Evolutionary conservation across 2,329 filamentous ascomycete species (phyloP).

Genomic region (Pleoardoris graminearum): DNA sequence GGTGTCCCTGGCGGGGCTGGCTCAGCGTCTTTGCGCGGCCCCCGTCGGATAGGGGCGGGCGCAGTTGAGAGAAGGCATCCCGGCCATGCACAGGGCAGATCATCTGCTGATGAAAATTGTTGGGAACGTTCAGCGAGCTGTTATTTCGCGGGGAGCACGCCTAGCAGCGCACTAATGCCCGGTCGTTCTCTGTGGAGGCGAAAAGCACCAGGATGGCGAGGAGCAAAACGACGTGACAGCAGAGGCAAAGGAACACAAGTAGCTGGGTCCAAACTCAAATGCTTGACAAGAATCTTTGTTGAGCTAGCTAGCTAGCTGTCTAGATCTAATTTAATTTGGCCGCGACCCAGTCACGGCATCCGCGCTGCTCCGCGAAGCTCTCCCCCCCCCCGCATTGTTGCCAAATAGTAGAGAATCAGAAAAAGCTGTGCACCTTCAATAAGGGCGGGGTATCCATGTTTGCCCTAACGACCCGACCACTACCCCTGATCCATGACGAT

Average conservation of each 20-base stretch:
- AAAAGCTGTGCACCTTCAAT: slow-evolving; percentile 31
- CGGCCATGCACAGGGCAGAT: neutral
- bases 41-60: no score
- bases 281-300: no score
- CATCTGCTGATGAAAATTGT: neutral
- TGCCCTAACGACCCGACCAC: slow-evolving; percentile 24
- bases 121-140: neutral
- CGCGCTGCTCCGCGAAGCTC: neutral
- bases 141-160: neutral
- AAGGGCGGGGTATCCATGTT: slow-evolving; percentile 41
- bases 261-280: neutral
- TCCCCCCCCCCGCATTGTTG: slow-evolving; percentile 6
- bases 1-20: neutral
- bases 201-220: no score
- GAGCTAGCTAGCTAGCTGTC: slow-evolving; percentile 1
- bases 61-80: no score
- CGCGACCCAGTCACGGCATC: neutral
- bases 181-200: neutral
- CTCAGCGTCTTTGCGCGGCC: no score
- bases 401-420: slow-evolving; percentile 7
- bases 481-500: slow-evolving; percentile 10
- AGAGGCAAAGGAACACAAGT: neutral
- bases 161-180: neutral
- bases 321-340: neutral
- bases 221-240: neutral